Conservation (phyloP, 306 rosid species). For the Vigna radiata region DNA sequence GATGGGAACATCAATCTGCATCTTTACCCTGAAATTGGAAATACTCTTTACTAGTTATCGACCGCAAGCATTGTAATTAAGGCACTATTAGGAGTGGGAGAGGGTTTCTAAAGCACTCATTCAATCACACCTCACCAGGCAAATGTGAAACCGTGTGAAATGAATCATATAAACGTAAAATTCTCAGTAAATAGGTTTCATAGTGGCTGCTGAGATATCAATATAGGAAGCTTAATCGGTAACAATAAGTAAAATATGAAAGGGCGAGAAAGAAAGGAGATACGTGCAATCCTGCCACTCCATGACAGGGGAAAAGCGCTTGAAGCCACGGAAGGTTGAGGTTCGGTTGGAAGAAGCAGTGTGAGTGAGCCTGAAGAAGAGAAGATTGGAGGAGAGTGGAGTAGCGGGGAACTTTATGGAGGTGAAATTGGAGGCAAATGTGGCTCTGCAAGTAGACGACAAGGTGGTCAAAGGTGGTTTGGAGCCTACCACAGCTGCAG, state of each 20-base stretch:
- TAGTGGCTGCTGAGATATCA: not conserved
- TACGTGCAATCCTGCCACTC: slow-evolving; percentile 98
- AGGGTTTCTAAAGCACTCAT: not conserved
- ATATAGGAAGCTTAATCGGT: not conserved
- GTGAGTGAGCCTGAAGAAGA: slow-evolving; percentile 51
- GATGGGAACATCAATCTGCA: slow-evolving; percentile 78
- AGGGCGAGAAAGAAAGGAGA: not conserved
- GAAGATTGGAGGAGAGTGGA: slow-evolving; percentile 47
- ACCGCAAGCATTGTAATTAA: not conserved
- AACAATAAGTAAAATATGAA: no score
- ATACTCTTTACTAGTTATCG: slow-evolving; percentile 34
- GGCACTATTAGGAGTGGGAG: not conserved
- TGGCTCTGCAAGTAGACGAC: slow-evolving; percentile 31
- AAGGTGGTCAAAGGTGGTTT: slow-evolving; percentile 34
- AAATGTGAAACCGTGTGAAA: slow-evolving; percentile 9
- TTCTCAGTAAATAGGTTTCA: not conserved
- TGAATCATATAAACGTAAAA: slow-evolving; percentile 2
- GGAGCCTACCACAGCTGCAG: slow-evolving; percentile 40
- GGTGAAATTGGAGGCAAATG: slow-evolving; percentile 42
- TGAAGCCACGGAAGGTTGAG: slow-evolving; percentile 51
- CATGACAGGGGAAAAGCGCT: slow-evolving; percentile 75
- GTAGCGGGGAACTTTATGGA: slow-evolving; percentile 45
- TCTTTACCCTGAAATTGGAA: slow-evolving; percentile 84
- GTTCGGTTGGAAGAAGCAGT: slow-evolving; percentile 46
- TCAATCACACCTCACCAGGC: not conserved